Evolutionary conservation across 495 filamentous ascomycete species (phyloP).

Genomic region (Pseudevernia furfuracea): DNA sequence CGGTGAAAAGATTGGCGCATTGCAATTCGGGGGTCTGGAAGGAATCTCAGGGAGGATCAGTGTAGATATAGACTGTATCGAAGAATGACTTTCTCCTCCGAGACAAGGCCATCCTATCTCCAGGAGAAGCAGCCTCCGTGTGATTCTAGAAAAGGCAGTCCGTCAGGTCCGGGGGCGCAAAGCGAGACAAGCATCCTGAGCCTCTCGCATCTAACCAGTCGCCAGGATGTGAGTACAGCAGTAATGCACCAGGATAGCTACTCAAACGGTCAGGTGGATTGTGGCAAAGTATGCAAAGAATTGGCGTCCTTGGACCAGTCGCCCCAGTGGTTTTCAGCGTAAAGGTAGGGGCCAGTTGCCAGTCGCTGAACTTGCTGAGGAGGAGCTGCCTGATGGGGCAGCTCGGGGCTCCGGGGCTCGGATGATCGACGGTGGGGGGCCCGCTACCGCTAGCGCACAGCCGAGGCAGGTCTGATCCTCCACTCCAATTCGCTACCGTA

Average conservation of each 20-base stretch:
- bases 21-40: not conserved
- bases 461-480: conserved; percentile 1
- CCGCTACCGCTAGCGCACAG: not conserved
- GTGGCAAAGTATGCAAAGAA: not conserved
- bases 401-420: not conserved
- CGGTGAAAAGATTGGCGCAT: not conserved
- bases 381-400: conserved; percentile 11
- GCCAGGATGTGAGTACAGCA: not conserved
- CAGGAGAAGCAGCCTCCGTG: conserved; percentile 1
- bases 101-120: conserved; percentile 6
- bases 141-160: conserved; percentile 11
- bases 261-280: conserved; percentile 11
- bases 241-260: not conserved
- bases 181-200: not conserved
- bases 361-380: not conserved
- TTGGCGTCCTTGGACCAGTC: not conserved
- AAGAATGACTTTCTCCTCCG: not conserved
- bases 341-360: no score
- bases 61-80: conserved; percentile 7
- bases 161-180: conserved; percentile 1
- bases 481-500: not conserved
- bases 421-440: conserved; percentile 5
- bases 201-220: conserved; percentile 2
- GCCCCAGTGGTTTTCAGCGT: not conserved
- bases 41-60: not conserved